Percentiles rank a stretch among this genome's conserved stretches.
phyloP scores from a whole-genome alignment of 1,284 basidiomycete species.

The Malassezia cuniculi region DNA sequence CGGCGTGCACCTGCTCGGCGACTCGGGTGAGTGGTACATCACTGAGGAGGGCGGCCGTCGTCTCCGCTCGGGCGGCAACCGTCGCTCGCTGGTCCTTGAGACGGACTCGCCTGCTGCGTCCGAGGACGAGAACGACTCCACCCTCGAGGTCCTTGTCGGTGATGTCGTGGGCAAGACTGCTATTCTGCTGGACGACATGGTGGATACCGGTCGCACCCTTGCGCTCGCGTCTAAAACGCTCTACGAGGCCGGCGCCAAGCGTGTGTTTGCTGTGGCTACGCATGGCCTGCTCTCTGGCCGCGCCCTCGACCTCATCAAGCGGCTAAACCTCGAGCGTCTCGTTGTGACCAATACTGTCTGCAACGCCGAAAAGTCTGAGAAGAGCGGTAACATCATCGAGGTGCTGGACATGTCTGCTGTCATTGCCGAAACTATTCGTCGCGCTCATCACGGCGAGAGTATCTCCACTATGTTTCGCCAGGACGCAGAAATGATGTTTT shows the following conservation, averaged over 20 bases:
- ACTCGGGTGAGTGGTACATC: constrained; percentile 43
- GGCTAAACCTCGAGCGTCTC: constrained; percentile 69
- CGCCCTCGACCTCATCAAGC: constrained; percentile 62
- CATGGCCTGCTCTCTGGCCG: constrained; percentile 83
- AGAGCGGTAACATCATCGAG: constrained; percentile 48
- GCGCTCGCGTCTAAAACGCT: constrained; percentile 71
- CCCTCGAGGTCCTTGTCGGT: constrained; percentile 92
- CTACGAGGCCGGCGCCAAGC: constrained; percentile 72
- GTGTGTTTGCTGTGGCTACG: constrained; percentile 76
- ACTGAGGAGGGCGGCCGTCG: constrained; percentile 35
- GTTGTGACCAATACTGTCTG: constrained; percentile 78
- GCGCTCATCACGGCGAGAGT: constrained; percentile 85
- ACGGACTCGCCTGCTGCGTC: constrained; percentile 19
- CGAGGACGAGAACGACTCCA: constrained; percentile 45
- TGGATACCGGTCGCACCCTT: constrained; percentile 84
- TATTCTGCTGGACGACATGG: constrained; percentile 95
- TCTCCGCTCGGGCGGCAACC: constrained; percentile 25
- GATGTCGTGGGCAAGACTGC: constrained; percentile 86
- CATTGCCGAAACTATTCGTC: constrained; percentile 85
- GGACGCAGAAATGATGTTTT: constrained; percentile 40
- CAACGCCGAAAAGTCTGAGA: constrained; percentile 49
- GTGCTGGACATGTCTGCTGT: constrained; percentile 73
- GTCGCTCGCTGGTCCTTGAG: constrained; percentile 10
- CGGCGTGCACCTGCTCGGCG: constrained; percentile 45
- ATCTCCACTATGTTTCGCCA: constrained; percentile 45